These are phyloP conservation scores for Teunomyces stri DNA, from an alignment of 805 yeast genomes.

Conservation along the genomic window DNA sequence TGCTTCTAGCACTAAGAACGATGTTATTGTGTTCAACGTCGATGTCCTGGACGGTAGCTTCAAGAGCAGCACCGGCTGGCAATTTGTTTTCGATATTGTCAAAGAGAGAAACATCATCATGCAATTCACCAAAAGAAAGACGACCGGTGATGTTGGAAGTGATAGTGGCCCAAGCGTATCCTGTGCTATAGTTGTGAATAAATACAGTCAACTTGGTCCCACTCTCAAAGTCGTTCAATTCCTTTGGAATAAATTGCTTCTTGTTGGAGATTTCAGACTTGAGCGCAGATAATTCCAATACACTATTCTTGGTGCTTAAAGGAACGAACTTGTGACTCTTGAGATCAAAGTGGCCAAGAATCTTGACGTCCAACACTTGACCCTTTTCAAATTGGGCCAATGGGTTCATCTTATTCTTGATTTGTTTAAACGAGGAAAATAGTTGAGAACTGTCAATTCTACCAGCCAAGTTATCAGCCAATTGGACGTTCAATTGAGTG, in stretches of 20 bases:
- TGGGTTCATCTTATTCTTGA: constrained; percentile 58
- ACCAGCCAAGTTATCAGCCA: constrained; percentile 79
- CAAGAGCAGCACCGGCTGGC: constrained; percentile 72
- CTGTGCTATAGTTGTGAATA: constrained; percentile 62
- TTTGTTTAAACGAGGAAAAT: constrained; percentile 51
- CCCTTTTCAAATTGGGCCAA: constrained; percentile 58
- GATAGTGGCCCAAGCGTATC: constrained; percentile 64
- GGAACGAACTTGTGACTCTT: constrained; percentile 68
- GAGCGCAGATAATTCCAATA: constrained; percentile 64
- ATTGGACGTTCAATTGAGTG: constrained; percentile 68
- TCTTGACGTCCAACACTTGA: constrained; percentile 55
- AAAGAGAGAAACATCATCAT: constrained; percentile 50
- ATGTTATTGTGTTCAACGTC: constrained; percentile 55
- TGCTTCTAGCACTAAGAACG: constrained; percentile 48
- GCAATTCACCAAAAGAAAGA: constrained; percentile 60
- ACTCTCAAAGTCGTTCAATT: constrained; percentile 42
- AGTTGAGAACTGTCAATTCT: constrained; percentile 75
- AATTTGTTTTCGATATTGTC: constrained; percentile 50
- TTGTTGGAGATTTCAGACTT: constrained; percentile 36
- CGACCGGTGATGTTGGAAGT: constrained; percentile 69
- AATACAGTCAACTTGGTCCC: constrained; percentile 57
- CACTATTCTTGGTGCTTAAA: constrained; percentile 52
- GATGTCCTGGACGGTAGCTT: constrained; percentile 51
- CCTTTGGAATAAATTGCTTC: constrained; percentile 24
- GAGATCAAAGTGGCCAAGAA: constrained; percentile 76